Conservation (phyloP, 2,329 filamentous ascomycete genomes). For the Zarea fungicola region DNA sequence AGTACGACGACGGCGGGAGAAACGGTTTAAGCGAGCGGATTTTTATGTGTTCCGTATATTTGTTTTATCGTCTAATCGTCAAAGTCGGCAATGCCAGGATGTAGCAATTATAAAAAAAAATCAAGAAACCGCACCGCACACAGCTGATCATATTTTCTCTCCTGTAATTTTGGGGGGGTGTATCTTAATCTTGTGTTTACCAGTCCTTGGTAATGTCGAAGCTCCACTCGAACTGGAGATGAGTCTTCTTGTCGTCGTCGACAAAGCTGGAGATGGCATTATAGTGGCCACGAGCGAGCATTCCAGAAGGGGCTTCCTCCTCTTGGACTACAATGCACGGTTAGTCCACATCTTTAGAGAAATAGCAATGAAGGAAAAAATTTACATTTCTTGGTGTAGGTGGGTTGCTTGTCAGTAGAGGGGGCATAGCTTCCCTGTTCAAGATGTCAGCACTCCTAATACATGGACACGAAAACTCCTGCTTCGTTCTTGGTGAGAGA, state of each 20-base stretch:
- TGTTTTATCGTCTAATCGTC: not conserved
- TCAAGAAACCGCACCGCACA: too few species aligned
- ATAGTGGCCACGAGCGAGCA: constrained; percentile 88
- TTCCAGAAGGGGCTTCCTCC: constrained; percentile 87
- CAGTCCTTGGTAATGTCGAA: constrained; percentile 98
- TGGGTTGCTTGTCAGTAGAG: constrained; percentile 78
- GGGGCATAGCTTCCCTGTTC: constrained; percentile 83
- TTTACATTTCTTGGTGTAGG: constrained; percentile 91
- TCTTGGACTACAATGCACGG: constrained; percentile 81
- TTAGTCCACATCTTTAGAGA: too few species aligned
- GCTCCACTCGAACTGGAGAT: constrained; percentile 90
- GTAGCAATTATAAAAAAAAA: constrained; percentile 5
- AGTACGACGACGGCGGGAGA: too few species aligned
- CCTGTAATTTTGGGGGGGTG: too few species aligned
- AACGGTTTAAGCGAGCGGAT: too few species aligned
- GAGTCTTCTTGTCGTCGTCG: constrained; percentile 87
- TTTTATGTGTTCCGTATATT: not conserved
- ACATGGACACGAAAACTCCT: too few species aligned
- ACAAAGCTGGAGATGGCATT: constrained; percentile 84
- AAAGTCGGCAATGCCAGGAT: constrained; percentile 3
- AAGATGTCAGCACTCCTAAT: not conserved
- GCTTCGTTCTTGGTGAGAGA: too few species aligned
- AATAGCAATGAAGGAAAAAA: constrained; percentile 15
- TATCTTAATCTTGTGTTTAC: constrained; percentile 52
- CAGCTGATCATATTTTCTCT: too few species aligned